Evolutionary conservation across 345 rosid genomes (phyloP), one percentile per base, ranked within the genome.

Genomic region (Eutrema yunnanense): DNA sequence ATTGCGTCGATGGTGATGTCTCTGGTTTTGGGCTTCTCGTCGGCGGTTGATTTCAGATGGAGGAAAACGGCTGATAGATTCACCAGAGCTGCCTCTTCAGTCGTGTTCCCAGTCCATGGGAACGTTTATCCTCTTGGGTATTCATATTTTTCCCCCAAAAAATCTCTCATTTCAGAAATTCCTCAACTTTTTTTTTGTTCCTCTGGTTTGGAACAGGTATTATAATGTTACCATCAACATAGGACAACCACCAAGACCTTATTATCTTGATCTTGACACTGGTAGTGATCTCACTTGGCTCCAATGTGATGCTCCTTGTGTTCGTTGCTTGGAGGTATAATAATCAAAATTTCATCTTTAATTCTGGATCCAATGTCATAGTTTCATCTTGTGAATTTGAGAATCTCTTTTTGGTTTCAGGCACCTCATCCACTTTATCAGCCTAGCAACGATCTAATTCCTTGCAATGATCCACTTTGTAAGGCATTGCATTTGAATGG

Each of bases 281-380:
- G 98, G 98, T 46, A 94, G 96, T 75, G 98, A 94, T 77, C 95
- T 94, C 73, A 91, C 97, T 51, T 91, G 96, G 98, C 97, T 94
- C 79, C 98, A 94, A 62, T 94, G 98, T 41, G 87, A 91, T 79
- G 95, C 86, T 42, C 97, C 98, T 53, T 84, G 92, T 65, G 88
- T 71, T 65, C 88, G 49, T 2, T 89, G 95, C 74, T 52, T 80
- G 46, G 85, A 82, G 97, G 78, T 74, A 67, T 0, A 7, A 13
- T 60, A 48, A 55, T 13, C 2, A 53, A 5, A 8, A 8, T 29
- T n/a, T 14, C 37, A 34, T 67, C 6, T 53, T 38, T 54, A 16
- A 41, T 38, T 67, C 11, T 14, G 4, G 47, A 47, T 64, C 57
- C 33, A 42, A 3, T 60, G 49, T 27, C 33, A 36, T 60, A 32